Evolutionary conservation across 2,329 filamentous ascomycete species (phyloP).

Genomic region (Pyrenochaeta sp.): DNA sequence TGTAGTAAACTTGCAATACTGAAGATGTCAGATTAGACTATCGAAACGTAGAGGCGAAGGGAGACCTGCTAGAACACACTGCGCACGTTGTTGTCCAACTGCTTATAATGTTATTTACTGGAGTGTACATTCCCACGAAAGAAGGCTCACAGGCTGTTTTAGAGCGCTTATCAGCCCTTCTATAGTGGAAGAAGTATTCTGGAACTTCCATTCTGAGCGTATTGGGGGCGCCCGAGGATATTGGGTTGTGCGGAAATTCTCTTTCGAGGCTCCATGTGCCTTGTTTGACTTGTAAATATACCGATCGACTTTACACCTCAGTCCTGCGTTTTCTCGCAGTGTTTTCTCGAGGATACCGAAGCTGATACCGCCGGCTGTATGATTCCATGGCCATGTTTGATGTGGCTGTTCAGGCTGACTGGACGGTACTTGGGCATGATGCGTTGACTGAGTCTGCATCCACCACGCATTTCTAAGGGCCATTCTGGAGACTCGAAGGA

Average conservation of each 20-base stretch:
- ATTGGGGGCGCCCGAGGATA: background rate
- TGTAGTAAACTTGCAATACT: slow-evolving; percentile 14
- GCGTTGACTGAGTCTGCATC: slow-evolving; percentile 1
- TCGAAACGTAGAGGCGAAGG: background rate
- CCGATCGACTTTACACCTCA: slow-evolving; percentile 1
- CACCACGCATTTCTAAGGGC: slow-evolving; percentile 12
- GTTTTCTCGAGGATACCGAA: slow-evolving; percentile 2
- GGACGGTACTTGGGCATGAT: background rate
- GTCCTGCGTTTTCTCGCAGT: background rate
- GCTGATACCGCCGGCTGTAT: background rate
- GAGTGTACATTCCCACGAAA: background rate
- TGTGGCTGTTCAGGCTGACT: background rate
- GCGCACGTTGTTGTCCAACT: background rate
- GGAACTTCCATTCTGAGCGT: background rate
- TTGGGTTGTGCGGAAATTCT: too few relatives aligned
- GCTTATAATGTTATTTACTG: background rate
- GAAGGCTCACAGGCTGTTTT: background rate
- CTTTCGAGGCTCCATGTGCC: too few relatives aligned
- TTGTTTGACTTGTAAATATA: background rate
- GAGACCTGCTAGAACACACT: slow-evolving; percentile 3
- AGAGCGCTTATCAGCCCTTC: background rate
- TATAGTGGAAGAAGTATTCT: background rate
- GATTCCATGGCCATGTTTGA: slow-evolving; percentile 7
- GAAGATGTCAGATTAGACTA: background rate
- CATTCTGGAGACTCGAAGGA: background rate